phyloP scores from a whole-genome alignment of 139 green algal species.

The Raphidocelis subcapitata region DNA sequence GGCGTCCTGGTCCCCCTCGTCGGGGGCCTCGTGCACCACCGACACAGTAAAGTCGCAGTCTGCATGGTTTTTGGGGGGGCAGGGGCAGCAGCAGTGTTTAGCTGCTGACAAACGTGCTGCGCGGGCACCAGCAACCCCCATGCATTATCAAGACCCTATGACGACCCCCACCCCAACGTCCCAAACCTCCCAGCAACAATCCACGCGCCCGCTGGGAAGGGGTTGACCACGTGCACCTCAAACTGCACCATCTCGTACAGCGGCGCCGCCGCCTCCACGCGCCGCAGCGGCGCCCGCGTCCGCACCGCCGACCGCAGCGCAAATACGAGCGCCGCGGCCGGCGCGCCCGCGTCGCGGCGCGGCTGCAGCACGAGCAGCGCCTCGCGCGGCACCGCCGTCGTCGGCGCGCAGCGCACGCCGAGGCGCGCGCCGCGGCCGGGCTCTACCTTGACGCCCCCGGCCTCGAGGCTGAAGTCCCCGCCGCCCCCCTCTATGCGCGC shows the following conservation, averaged over 20 bases:
- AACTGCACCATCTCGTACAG: constrained; percentile 69
- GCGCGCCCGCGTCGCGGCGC: constrained; percentile 31
- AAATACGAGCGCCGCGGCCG: constrained; percentile 74
- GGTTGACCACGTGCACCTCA: constrained; percentile 69
- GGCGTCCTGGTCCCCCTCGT: constrained; percentile 15
- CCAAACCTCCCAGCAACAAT: too few species aligned
- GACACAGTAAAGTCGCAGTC: constrained; percentile 64
- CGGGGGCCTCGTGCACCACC: constrained; percentile 52
- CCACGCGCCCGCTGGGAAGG: constrained; percentile 52
- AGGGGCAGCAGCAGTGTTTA: not conserved
- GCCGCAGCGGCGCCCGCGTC: constrained; percentile 51
- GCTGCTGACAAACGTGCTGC: not conserved
- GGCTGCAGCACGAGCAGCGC: constrained; percentile 28
- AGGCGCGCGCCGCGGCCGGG: constrained; percentile 41
- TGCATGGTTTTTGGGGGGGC: not conserved
- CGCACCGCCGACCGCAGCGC: constrained; percentile 46
- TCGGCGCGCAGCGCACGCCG: constrained; percentile 17
- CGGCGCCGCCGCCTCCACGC: constrained; percentile 31
- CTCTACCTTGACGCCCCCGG: constrained; percentile 56
- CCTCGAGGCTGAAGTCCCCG: constrained; percentile 62
- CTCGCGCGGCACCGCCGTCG: too few species aligned
- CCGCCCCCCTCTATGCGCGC: constrained; percentile 59
- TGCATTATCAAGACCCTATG: too few species aligned
- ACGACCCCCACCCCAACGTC: too few species aligned
- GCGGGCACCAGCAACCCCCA: too few species aligned